Evolutionary conservation across 352 stramenopile species (phyloP).

Genomic region (Plasmopara viticola): DNA sequence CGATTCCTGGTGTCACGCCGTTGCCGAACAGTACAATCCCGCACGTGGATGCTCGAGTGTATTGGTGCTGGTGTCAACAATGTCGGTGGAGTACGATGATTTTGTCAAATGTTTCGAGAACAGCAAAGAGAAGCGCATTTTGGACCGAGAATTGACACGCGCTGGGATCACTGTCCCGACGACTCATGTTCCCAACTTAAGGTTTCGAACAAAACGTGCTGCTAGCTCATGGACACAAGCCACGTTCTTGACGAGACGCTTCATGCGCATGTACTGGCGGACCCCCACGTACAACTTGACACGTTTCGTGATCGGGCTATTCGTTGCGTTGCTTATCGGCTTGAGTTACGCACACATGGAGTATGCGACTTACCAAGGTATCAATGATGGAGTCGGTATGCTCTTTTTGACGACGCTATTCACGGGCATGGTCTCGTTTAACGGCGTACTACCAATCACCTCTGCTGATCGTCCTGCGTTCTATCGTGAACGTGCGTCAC

Average conservation of each 20-base stretch:
- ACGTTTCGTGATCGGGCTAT: slow-evolving; percentile 43
- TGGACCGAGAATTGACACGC: slow-evolving; percentile 28
- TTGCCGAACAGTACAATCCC: slow-evolving; percentile 30
- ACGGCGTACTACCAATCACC: slow-evolving; percentile 58
- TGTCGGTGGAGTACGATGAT: slow-evolving; percentile 47
- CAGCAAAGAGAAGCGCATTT: slow-evolving; percentile 11
- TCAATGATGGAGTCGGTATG: slow-evolving; percentile 52
- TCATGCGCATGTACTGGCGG: slow-evolving; percentile 76
- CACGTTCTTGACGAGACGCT: slow-evolving; percentile 25
- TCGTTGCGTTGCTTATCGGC: slow-evolving; percentile 56
- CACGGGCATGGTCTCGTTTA: slow-evolving; percentile 58
- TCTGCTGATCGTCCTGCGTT: slow-evolving; percentile 44
- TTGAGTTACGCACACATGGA: slow-evolving; percentile 55
- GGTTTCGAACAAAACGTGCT: slow-evolving; percentile 32
- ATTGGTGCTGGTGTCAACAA: slow-evolving; percentile 57
- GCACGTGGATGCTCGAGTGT: slow-evolving; percentile 28
- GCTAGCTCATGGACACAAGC: slow-evolving; percentile 17
- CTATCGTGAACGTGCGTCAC: neutral
- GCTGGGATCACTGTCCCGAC: slow-evolving; percentile 27
- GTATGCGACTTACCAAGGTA: slow-evolving; percentile 30
- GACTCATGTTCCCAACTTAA: slow-evolving; percentile 23
- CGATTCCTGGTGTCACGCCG: slow-evolving; percentile 14
- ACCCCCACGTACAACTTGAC: slow-evolving; percentile 81
- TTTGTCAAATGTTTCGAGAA: slow-evolving; percentile 28
- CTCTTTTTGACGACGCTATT: slow-evolving; percentile 81